A percentile compares a stretch with the other conserved stretches of the same genome.
Evolutionary conservation across 768 basidiomycete species (phyloP).

Genomic region (Russula olivacea): DNA sequence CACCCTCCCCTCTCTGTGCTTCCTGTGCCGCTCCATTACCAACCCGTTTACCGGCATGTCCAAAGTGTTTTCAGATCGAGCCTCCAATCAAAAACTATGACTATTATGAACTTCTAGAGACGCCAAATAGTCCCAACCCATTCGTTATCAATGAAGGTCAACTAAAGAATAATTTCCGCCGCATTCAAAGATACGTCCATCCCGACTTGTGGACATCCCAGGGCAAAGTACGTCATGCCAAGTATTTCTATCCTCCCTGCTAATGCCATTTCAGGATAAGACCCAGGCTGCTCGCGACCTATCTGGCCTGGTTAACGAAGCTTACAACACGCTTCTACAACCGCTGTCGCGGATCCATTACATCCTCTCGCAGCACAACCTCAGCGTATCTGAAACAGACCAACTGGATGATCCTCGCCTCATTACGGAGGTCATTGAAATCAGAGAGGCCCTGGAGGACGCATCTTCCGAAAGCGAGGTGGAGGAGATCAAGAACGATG

Average conservation of each 20-base stretch:
- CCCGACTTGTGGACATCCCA: conserved; percentile 79
- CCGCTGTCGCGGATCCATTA: conserved; percentile 79
- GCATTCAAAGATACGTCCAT: conserved; percentile 72
- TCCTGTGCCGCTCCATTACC: conserved; percentile 56
- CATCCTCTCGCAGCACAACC: conserved; percentile 59
- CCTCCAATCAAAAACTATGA: conserved; percentile 45
- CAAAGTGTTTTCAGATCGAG: conserved; percentile 62
- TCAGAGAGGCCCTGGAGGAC: conserved; percentile 68
- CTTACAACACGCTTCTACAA: conserved; percentile 67
- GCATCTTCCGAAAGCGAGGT: conserved; percentile 47
- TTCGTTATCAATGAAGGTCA: conserved; percentile 59
- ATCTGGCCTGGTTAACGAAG: conserved; percentile 76
- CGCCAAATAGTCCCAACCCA: conserved; percentile 57
- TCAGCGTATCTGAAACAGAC: conserved; percentile 60
- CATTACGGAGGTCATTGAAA: conserved; percentile 73
- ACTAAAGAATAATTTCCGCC: conserved; percentile 61
- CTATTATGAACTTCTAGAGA: conserved; percentile 64
- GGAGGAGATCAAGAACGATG: conserved; percentile 45
- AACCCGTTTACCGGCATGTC: conserved; percentile 68
- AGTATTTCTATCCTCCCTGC: neutral
- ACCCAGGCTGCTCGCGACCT: conserved; percentile 55
- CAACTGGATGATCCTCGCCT: conserved; percentile 64
- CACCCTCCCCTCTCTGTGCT: conserved; percentile 40
- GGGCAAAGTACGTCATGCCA: conserved; percentile 42
- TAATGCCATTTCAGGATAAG: conserved; percentile 39